phyloP scores from a whole-genome alignment of 208 protist species.

The Acanthamoeba healyi region DNA sequence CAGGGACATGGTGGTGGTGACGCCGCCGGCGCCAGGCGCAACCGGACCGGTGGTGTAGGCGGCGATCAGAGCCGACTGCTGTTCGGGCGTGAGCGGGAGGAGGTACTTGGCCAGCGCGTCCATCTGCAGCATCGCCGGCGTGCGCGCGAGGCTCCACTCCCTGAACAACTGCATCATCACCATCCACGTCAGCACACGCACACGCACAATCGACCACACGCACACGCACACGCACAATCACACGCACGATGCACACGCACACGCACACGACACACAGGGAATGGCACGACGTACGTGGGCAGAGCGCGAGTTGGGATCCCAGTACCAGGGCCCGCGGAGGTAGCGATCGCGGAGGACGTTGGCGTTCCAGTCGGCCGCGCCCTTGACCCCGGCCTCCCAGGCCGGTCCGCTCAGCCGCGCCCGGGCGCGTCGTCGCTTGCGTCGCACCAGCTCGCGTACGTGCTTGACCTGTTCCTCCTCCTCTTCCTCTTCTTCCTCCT shows the following conservation, averaged over 20 bases:
- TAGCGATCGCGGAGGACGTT: conserved; percentile 18
- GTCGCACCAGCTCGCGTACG: conserved; percentile 19
- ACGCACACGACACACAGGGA: not conserved
- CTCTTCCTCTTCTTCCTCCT: not conserved
- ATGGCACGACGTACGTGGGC: not conserved
- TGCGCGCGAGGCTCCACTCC: not conserved
- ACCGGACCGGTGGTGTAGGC: not conserved
- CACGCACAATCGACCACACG: not conserved
- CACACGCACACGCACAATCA: not conserved
- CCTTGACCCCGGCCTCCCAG: conserved; percentile 54
- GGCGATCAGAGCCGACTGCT: conserved; percentile 16
- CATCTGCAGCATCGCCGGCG: not conserved
- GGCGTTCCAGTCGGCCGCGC: conserved; percentile 49
- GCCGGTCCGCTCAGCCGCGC: conserved; percentile 39
- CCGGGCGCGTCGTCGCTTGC: not conserved
- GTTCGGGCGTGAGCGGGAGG: not conserved
- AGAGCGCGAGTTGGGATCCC: conserved; percentile 32
- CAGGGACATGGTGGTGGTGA: not conserved
- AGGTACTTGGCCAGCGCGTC: conserved; percentile 52
- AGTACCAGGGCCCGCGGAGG: conserved; percentile 53
- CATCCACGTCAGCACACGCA: not conserved
- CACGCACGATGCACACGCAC: not conserved
- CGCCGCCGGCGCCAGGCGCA: not conserved
- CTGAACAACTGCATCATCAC: not conserved
- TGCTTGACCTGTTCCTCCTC: conserved; percentile 25